A percentile compares a stretch with the other conserved stretches of the same genome.
Evolutionary conservation across 1,284 basidiomycete species (phyloP).

Genomic region (Rhodotorula sp.): DNA sequence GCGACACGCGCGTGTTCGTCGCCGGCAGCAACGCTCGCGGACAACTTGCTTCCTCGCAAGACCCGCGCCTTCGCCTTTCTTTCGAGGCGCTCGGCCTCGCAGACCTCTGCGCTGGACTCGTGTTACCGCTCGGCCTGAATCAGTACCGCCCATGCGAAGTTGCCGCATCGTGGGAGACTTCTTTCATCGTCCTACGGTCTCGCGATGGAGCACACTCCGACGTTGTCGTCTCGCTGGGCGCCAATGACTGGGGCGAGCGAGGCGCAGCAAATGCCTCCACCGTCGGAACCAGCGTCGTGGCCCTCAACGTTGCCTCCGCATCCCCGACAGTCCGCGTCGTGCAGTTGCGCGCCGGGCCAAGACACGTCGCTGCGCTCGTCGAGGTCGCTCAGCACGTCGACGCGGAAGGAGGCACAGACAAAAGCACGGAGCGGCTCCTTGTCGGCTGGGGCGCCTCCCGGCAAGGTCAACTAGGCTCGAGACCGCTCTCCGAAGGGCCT

Average conservation of each 20-base stretch:
- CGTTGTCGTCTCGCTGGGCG: slow-evolving; percentile 73
- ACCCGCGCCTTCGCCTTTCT: background rate
- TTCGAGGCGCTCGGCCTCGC: background rate
- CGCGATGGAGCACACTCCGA: slow-evolving; percentile 51
- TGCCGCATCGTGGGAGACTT: slow-evolving; percentile 77
- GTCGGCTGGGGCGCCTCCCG: slow-evolving; percentile 80
- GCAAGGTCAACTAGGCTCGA: slow-evolving; percentile 71
- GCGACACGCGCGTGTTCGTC: background rate
- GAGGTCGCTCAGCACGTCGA: background rate
- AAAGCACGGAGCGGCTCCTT: slow-evolving; percentile 45
- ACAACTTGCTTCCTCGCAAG: background rate
- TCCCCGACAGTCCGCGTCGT: slow-evolving; percentile 37
- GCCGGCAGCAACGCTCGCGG: slow-evolving; percentile 6
- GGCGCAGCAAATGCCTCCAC: slow-evolving; percentile 57
- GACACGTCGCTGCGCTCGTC: slow-evolving; percentile 65
- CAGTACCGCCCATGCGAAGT: slow-evolving; percentile 48
- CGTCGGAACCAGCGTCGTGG: background rate
- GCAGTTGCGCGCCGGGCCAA: slow-evolving; percentile 64
- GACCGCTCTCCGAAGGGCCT: background rate
- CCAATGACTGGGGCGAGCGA: slow-evolving; percentile 77
- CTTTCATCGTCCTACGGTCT: slow-evolving; percentile 63
- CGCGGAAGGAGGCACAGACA: too few relatives aligned
- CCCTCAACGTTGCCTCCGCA: slow-evolving; percentile 18
- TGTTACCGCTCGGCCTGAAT: background rate
- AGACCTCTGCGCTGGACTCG: background rate